These are phyloP conservation scores for Ophiostoma ips DNA, from an alignment of 2,329 filamentous ascomycete species.

Conservation along the genomic window DNA sequence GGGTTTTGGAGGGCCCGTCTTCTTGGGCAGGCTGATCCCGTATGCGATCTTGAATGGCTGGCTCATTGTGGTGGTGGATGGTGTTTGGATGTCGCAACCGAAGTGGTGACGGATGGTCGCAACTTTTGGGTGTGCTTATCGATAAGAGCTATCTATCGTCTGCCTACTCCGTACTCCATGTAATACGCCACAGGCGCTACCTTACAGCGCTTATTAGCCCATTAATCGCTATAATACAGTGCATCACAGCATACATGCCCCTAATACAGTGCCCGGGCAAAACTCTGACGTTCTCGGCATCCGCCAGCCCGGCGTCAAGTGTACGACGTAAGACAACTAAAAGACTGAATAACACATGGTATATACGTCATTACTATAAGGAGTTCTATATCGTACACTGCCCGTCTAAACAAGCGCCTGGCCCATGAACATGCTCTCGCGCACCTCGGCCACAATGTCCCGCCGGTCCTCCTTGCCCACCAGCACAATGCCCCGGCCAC, in stretches of 20 bases:
- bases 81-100: not conserved
- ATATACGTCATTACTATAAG: not conserved
- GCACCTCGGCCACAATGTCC: conserved; percentile 83
- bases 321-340: too few species aligned
- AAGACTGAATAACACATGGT: too few species aligned
- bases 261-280: too few species aligned
- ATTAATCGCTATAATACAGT: not conserved
- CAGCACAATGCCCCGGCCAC: conserved; percentile 79
- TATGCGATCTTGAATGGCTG: conserved; percentile 9
- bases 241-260: not conserved
- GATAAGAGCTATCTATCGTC: conserved; percentile 3
- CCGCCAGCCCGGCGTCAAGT: too few species aligned
- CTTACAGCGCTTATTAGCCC: too few species aligned
- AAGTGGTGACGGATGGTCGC: not conserved
- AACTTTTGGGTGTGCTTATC: conserved; percentile 1
- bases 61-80: conserved; percentile 1
- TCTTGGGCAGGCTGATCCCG: conserved; percentile 17
- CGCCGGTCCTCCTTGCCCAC: conserved; percentile 80
- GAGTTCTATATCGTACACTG: not conserved
- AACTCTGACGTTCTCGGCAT: conserved; percentile 33
- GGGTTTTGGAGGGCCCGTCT: conserved; percentile 44
- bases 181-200: too few species aligned
- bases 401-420: conserved; percentile 54
- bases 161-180: not conserved
- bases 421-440: conserved; percentile 75